A percentile compares a stretch with the other conserved stretches of the same genome.
phyloP scores from a whole-genome alignment of 352 stramenopile genomes.

The Phytophthora aleatoria region DNA sequence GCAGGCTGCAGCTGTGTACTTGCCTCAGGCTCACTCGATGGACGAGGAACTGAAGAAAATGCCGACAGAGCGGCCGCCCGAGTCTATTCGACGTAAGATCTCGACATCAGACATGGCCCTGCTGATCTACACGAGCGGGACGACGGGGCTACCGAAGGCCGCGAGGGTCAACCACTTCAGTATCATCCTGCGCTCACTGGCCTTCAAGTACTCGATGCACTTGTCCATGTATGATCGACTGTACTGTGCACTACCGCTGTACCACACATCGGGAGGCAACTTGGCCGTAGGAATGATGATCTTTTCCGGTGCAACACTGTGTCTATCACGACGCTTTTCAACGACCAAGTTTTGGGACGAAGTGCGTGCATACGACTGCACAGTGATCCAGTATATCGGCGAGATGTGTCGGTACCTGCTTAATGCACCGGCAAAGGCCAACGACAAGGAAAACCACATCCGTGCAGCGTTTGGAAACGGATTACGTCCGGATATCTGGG shows the following conservation, averaged over 20 bases:
- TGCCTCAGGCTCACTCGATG: conserved; percentile 51
- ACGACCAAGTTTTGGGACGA: conserved; percentile 79
- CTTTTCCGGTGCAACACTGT: conserved; percentile 71
- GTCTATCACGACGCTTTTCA: conserved; percentile 81
- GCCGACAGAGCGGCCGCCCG: conserved; percentile 30
- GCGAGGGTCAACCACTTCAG: conserved; percentile 78
- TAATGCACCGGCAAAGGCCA: conserved; percentile 47
- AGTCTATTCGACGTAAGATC: conserved; percentile 39
- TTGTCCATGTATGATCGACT: conserved; percentile 65
- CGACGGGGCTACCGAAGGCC: conserved; percentile 82
- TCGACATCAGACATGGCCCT: conserved; percentile 65
- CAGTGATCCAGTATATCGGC: conserved; percentile 91
- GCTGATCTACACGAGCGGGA: conserved; percentile 89
- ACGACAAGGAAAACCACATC: conserved; percentile 72
- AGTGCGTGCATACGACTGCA: conserved; percentile 67
- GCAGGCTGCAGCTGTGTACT: conserved; percentile 11
- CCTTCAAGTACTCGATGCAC: conserved; percentile 56
- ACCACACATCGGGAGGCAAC: conserved; percentile 84
- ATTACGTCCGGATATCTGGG: conserved; percentile 89
- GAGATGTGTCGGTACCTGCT: conserved; percentile 91
- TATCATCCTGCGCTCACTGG: conserved; percentile 64
- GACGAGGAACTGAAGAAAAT: conserved; percentile 42
- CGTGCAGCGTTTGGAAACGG: conserved; percentile 91
- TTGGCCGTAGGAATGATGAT: conserved; percentile 85
- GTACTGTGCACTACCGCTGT: conserved; percentile 85